A percentile compares a stretch with the other conserved stretches of the same genome.
Evolutionary conservation across 2,329 filamentous ascomycete species (phyloP).

Genomic region (Botrytis sinoallii): DNA sequence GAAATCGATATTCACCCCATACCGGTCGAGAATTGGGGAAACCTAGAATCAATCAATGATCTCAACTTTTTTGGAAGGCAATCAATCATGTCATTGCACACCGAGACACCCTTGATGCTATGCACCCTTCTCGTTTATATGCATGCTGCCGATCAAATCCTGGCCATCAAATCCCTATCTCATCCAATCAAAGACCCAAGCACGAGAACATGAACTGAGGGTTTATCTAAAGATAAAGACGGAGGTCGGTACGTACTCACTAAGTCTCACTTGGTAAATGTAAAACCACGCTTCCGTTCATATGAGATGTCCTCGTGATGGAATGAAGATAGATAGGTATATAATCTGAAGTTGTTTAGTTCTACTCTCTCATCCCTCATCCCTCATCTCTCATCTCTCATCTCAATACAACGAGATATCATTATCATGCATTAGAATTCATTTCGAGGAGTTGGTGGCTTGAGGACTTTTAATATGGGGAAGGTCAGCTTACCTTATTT

Average conservation of each 20-base stretch:
- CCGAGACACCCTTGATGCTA: background rate
- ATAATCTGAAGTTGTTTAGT: background rate
- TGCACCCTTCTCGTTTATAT: constrained; percentile 18
- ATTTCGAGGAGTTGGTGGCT: background rate
- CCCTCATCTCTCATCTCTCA: too few relatives aligned
- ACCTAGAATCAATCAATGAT: constrained; percentile 4
- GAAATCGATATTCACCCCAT: background rate
- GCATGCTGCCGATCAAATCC: constrained; percentile 16
- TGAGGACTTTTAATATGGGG: background rate
- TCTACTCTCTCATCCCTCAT: too few relatives aligned
- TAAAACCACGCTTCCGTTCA: background rate
- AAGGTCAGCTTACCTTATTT: background rate
- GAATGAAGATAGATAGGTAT: constrained; percentile 10
- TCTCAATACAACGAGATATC: too few relatives aligned
- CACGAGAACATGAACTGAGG: constrained; percentile 1
- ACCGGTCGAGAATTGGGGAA: constrained; percentile 8
- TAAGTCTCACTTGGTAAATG: background rate
- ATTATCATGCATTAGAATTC: background rate
- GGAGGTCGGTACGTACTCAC: background rate
- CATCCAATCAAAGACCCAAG: constrained; percentile 2
- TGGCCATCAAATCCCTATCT: background rate
- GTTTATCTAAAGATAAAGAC: background rate
- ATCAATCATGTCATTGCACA: constrained; percentile 2
- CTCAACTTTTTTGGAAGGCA: constrained; percentile 8
- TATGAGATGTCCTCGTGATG: constrained; percentile 15